Evolutionary conservation across 2,329 filamentous ascomycete genomes (phyloP), one percentile per base, ranked within the genome.

Genomic region (Rutstroemia sp.): DNA sequence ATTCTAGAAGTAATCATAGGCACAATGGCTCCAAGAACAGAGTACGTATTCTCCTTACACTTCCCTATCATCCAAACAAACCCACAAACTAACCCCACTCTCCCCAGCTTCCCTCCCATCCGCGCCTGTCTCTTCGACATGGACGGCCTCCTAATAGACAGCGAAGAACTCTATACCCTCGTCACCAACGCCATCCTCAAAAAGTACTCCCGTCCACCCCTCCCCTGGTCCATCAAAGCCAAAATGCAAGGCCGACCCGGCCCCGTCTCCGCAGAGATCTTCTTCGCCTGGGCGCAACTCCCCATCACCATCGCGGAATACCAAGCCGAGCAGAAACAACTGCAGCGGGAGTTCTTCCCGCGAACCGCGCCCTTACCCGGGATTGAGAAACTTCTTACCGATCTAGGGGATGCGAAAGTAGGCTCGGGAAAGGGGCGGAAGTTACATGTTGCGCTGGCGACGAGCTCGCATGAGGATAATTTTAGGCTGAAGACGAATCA

Each of bases 51-150:
- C 42, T 2, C 38, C 23, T 9, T 12, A 2, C 5, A 41, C 21
- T 19, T 44, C 27, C 25, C 18, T 14, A 4, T 10, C 6, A 38
- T 14, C 16, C 6, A 16, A 41, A 41, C 4, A 41, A 18, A n/a
- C 14, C 6, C 18, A 41, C 39, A 41, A 14, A 4, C 47, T 49
- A 49, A 19, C 27, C 34, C n/a, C 23, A 37, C 19, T 4, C 27
- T 18, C 37, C 41, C n/a, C 67, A 90, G 87, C 69, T 85, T 91
- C 71, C 87, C 89, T 19, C 84, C 87, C 48, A 79, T 97, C 58
- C 82, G 91, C 65, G 94, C 92, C 64, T 96, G 92, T 73, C 85
- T 99, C 62, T 97, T 99, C 72, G 94, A 99, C 77, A 96, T 97
- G 92, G 94, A 99, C 73, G 94, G 94, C 59, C 86, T 99, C 38